Conservation (phyloP, 805 yeast species). For the Kodamaea hsintzibuensis region DNA sequence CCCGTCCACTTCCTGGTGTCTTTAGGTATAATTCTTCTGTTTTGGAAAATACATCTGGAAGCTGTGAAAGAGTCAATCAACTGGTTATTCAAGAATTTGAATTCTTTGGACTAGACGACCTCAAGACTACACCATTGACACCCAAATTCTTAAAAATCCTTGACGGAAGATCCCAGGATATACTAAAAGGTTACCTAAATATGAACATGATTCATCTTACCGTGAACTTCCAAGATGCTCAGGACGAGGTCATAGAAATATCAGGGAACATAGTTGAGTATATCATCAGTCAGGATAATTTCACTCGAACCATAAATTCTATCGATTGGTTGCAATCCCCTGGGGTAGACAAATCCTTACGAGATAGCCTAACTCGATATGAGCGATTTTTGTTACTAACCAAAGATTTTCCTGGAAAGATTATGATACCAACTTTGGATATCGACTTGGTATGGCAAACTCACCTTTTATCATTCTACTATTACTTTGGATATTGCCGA, state of each 20-base stretch:
- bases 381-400: constrained; percentile 15
- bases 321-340: constrained; percentile 20
- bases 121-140: not conserved
- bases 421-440: constrained; percentile 25
- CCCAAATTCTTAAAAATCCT: not conserved
- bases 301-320: constrained; percentile 20
- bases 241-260: constrained; percentile 6
- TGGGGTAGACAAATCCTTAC: constrained; percentile 12
- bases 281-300: constrained; percentile 23
- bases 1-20: not conserved
- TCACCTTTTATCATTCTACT: constrained; percentile 19
- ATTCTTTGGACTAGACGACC: not conserved
- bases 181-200: constrained; percentile 9
- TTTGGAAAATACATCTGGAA: not conserved
- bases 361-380: constrained; percentile 20
- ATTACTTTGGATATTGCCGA: constrained; percentile 17
- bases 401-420: not conserved
- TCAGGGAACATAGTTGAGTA: constrained; percentile 28
- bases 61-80: not conserved
- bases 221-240: not conserved
- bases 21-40: not conserved
- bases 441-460: constrained; percentile 31
- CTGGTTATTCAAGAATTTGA: not conserved
- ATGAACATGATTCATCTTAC: constrained; percentile 17
- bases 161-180: not conserved